Base-by-base conservation (phyloP, 2,329 filamentous ascomycete species). In the Colletotrichum agaves region DNA sequence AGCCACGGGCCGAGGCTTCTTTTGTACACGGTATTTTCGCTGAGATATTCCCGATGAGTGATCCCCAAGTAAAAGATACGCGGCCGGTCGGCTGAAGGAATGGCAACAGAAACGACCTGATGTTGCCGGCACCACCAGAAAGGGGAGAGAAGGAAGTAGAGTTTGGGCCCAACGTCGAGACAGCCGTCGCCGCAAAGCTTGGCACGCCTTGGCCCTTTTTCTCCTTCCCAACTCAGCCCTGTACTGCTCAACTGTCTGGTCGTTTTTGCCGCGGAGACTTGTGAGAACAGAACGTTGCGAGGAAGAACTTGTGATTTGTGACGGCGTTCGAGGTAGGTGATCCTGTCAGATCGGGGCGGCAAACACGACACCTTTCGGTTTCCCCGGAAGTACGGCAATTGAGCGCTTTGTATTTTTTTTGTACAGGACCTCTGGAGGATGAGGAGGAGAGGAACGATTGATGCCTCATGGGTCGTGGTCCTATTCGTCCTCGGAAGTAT, bases 131-230 rank as follows among this genome's bases (percentile, higher is more conserved):
- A 15, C 21, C 27, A 27, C 27, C 27, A 6, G 27, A 6, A 27
- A 8, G 27, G 43, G 43, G 3, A 17, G 47, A 52, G 47, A 17
- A n/a, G 23, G 47, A 27, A 31, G 10, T 39, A 66, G 58, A 62
- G 63, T 57, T 63, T 60, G 63, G 61, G 63, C 65, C 56, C 61
- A 61, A 61, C 65, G 65, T 68, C 65, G 61, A 67, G 65, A 59
- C 65, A 60, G 39, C 65, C 65, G 61, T 60, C 61, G 65, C 65
- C 65, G 61, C 65, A 65, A 68, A 68, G 65, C 65, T 68, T 68
- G 65, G 65, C 65, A 17, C 61, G 65, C 47, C 35, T 58, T 21
- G 56, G 56, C 46, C n/a, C 49, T 37, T 63, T 33, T 47, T 10
- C 31, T 39, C 3, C 12, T 33, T 39, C 33, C 33, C 17, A 21